Evolutionary conservation across 2,329 filamentous ascomycete genomes (phyloP).

Genomic region (Fusarium sp.): DNA sequence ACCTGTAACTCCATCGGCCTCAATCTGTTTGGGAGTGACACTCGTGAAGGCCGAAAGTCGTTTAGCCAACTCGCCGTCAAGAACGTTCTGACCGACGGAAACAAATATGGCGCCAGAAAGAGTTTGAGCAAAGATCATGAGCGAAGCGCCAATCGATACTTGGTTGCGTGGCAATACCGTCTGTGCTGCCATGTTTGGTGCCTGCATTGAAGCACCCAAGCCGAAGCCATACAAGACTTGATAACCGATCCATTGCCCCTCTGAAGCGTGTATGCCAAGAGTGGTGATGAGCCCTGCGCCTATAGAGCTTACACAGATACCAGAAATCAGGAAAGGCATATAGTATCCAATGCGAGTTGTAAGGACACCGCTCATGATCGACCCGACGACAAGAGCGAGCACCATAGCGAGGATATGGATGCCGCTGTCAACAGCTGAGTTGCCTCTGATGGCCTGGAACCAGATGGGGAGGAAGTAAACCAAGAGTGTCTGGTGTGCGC

Average conservation of each 20-base stretch:
- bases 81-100: conserved; percentile 66
- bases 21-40: conserved; percentile 24
- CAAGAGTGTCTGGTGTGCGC: conserved; percentile 49
- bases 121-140: conserved; percentile 63
- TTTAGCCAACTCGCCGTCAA: conserved; percentile 61
- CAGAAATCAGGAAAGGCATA: conserved; percentile 57
- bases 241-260: conserved; percentile 51
- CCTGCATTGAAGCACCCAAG: conserved; percentile 61
- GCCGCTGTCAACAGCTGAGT: conserved; percentile 50
- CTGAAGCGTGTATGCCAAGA: conserved; percentile 39
- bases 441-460: conserved; percentile 63
- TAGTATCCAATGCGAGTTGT: conserved; percentile 59
- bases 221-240: conserved; percentile 61
- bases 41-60: conserved; percentile 16
- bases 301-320: conserved; percentile 52
- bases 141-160: conserved; percentile 63
- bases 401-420: conserved; percentile 51
- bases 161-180: conserved; percentile 60
- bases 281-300: conserved; percentile 62
- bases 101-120: conserved; percentile 66
- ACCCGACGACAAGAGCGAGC: conserved; percentile 50
- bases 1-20: conserved; percentile 20
- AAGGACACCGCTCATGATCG: conserved; percentile 49
- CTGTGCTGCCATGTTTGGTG: conserved; percentile 63
- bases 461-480: conserved; percentile 65